phyloP scores from a whole-genome alignment of 2,329 filamentous ascomycete genomes.

The Basipetospora chlamydospora region DNA sequence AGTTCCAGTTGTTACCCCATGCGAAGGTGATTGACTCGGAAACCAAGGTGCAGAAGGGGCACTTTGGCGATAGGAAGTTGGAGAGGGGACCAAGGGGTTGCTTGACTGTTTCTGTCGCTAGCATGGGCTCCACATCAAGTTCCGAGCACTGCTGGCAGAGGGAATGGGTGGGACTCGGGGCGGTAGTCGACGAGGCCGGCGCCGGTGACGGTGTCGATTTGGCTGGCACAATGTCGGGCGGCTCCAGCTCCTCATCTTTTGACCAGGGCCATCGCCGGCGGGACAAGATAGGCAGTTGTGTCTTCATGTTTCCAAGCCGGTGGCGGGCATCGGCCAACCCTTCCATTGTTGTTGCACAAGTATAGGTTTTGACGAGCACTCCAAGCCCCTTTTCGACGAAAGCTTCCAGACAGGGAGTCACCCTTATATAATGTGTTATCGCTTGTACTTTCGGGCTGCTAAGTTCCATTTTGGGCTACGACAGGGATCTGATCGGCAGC shows the following conservation, averaged over 20 bases:
- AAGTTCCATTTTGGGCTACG: too few relatives aligned
- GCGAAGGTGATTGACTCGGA: background rate
- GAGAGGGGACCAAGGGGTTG: slow-evolving; percentile 3
- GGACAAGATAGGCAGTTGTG: background rate
- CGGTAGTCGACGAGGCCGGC: too few relatives aligned
- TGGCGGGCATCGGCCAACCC: background rate
- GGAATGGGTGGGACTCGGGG: too few relatives aligned
- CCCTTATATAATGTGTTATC: too few relatives aligned
- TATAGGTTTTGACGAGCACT: too few relatives aligned
- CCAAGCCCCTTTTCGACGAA: too few relatives aligned
- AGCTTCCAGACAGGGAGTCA: too few relatives aligned
- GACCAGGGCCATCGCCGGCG: background rate
- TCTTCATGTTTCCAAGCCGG: background rate
- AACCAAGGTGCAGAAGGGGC: slow-evolving; percentile 6
- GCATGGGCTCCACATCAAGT: slow-evolving; percentile 5
- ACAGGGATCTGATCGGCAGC: too few relatives aligned
- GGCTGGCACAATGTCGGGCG: too few relatives aligned
- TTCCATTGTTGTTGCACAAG: background rate
- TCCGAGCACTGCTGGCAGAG: slow-evolving; percentile 6
- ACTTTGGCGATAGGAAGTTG: background rate
- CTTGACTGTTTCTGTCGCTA: slow-evolving; percentile 4
- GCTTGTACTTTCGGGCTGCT: too few relatives aligned
- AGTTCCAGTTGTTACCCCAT: slow-evolving; percentile 5
- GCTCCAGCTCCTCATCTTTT: background rate
- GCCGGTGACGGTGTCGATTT: too few relatives aligned